Percentiles rank a stretch among this genome's conserved stretches.
Conservation (phyloP, 352 stramenopile species). For the Globisporangium emineosum region DNA sequence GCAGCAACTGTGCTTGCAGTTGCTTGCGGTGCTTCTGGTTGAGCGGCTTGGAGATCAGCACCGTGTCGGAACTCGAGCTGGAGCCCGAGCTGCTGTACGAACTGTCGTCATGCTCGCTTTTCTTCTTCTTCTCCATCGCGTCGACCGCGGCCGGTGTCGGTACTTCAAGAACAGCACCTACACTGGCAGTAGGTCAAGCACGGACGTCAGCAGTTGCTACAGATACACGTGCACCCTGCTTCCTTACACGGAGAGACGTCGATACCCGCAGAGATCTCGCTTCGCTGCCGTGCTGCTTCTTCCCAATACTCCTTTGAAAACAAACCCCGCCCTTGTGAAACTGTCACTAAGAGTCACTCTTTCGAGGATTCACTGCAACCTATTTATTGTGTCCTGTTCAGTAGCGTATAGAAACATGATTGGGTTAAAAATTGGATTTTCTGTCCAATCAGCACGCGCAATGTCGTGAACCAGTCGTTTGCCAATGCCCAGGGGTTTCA, state of each 20-base stretch:
- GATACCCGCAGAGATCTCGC: neutral
- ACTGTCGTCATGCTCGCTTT: conserved; percentile 20
- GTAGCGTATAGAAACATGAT: neutral
- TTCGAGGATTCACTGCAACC: neutral
- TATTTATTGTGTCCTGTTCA: conserved; percentile 3
- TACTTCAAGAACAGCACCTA: neutral
- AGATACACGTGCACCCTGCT: neutral
- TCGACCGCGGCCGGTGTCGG: neutral
- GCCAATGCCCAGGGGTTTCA: neutral
- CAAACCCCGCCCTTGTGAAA: no score
- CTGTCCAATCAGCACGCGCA: neutral
- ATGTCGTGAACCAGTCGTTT: conserved; percentile 16
- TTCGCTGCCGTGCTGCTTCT: neutral
- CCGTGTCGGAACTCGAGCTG: conserved; percentile 64
- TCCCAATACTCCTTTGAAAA: no score
- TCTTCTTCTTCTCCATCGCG: conserved; percentile 13
- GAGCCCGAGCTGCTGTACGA: conserved; percentile 60
- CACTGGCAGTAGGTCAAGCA: neutral
- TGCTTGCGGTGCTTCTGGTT: conserved; percentile 61
- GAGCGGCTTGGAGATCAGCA: conserved; percentile 70
- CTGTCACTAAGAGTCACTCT: conserved; percentile 3
- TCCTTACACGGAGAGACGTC: neutral
- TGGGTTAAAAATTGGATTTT: neutral
- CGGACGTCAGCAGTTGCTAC: neutral
- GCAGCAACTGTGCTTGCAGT: conserved; percentile 47